Conservation (phyloP, 768 basidiomycete species). For the Podaxis sp. region DNA sequence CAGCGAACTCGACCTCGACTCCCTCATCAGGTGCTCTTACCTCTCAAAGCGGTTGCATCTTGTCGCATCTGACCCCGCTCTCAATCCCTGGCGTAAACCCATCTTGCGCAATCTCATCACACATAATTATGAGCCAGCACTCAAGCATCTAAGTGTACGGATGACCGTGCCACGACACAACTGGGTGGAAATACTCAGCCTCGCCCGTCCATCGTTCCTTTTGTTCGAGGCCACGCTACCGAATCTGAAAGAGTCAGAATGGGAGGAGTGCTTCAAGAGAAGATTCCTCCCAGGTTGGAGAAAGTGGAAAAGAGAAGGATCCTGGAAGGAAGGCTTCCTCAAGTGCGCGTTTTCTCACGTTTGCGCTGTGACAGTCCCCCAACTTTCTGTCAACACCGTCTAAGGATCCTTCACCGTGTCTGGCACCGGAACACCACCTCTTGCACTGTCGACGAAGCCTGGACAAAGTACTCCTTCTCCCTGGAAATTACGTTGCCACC, state of each 20-base stretch:
- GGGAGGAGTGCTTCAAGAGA: constrained; percentile 70
- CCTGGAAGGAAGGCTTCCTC: constrained; percentile 64
- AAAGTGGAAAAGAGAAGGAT: constrained; percentile 58
- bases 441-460: constrained; percentile 78
- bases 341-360: constrained; percentile 38
- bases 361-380: neutral
- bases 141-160: constrained; percentile 61
- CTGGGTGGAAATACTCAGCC: constrained; percentile 72
- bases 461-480: constrained; percentile 60
- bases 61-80: constrained; percentile 55
- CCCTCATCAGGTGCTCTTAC: constrained; percentile 53
- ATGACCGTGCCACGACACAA: constrained; percentile 68
- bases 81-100: constrained; percentile 76
- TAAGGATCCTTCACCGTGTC: constrained; percentile 56
- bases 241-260: constrained; percentile 58
- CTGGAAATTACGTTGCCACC: neutral
- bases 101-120: constrained; percentile 54
- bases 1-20: constrained; percentile 59
- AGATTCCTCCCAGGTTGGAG: constrained; percentile 76
- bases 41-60: constrained; percentile 54
- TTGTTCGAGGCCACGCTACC: constrained; percentile 67
- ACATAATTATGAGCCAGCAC: constrained; percentile 40
- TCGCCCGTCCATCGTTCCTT: constrained; percentile 58
- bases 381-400: constrained; percentile 11
- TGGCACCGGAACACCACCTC: constrained; percentile 65